A percentile compares a stretch with the other conserved stretches of the same genome.
Conservation (phyloP, 805 yeast genomes). For the Kodamaea sagamina region DNA sequence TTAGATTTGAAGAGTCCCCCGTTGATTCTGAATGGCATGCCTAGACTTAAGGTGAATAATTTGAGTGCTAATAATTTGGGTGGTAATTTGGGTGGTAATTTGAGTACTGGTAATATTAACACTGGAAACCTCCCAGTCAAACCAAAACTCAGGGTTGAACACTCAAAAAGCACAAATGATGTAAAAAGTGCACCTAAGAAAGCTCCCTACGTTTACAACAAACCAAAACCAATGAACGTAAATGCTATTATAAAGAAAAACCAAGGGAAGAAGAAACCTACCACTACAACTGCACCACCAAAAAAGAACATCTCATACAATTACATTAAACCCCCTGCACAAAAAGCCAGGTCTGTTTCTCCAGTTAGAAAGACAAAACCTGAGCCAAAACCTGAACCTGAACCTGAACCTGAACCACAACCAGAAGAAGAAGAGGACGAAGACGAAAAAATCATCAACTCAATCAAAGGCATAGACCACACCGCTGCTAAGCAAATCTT, state of each 20-base stretch:
- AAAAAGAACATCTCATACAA: conserved; percentile 17
- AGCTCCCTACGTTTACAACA: conserved; percentile 33
- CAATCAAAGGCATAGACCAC: conserved; percentile 72
- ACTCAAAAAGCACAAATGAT: conserved; percentile 2
- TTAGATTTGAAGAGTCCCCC: conserved; percentile 1
- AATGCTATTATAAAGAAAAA: conserved; percentile 32
- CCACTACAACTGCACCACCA: conserved; percentile 9
- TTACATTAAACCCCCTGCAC: conserved; percentile 15
- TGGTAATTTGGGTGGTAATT: too few relatives aligned
- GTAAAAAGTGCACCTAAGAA: conserved; percentile 1
- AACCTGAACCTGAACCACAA: conserved; percentile 1
- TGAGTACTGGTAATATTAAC: too few relatives aligned
- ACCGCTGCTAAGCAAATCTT: conserved; percentile 79
- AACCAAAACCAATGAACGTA: conserved; percentile 43
- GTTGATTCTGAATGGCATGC: conserved; percentile 4
- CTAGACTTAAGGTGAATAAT: background rate
- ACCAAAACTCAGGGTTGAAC: conserved; percentile 7
- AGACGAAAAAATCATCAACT: conserved; percentile 43
- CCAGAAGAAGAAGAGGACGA: conserved; percentile 18
- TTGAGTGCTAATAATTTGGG: too few relatives aligned
- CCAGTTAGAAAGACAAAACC: conserved; percentile 3
- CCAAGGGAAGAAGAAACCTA: conserved; percentile 14
- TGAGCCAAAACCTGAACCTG: conserved; percentile 2
- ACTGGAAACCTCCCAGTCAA: conserved; percentile 4
- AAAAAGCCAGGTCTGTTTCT: conserved; percentile 3